Evolutionary conservation across 1,284 basidiomycete genomes (phyloP), one percentile per base, ranked within the genome.

Genomic region (Rhodotorula sp.): DNA sequence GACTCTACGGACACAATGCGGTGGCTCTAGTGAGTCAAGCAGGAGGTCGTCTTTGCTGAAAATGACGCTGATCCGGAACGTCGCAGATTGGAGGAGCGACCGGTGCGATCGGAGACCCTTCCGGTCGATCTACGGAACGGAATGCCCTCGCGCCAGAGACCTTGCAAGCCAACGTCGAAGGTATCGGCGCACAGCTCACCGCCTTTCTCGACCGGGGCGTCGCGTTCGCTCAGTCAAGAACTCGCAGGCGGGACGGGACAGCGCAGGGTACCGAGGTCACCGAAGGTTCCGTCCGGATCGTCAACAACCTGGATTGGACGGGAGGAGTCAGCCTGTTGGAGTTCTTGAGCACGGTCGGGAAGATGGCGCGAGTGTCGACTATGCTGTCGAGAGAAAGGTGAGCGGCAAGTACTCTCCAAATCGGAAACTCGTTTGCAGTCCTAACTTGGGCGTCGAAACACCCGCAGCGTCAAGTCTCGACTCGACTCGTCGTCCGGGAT

Each of bases 91-190:
- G 95, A 49, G 95, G 95, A 0, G 95, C 93, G 2, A 98, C 97
- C 0, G 97, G 94, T 3, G 87, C 90, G n/a, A 90, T 99, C 48
- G 97, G 97, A 12, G 97, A 99, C 80, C 97, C 97, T 3, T 94
- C 93, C 1, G 97, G 97, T 1, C 86, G 95, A 45, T 86, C 86
- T 3, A 88, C 88, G 0, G 97, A 97, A 80, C 88, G 97, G 23
- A 87, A 88, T 66, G 85, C 88, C 1, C 86, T 93, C 8, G 84
- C 87, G 55, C 79, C 81, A 15, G 81, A 84, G 4, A 84, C 86
- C 55, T 86, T 95, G 2, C 83, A 87, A 48, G 73, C 82, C 59
- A 98, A 99, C 78, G 88, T 92, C 54, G 72, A 78, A 2, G 84
- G 84, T 14, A 88, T 99, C 64, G 86, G 86, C 0, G 77, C 80